These are phyloP conservation scores for Globisporangium mamillatum DNA, from an alignment of 352 stramenopile species.

Conservation along the genomic window DNA sequence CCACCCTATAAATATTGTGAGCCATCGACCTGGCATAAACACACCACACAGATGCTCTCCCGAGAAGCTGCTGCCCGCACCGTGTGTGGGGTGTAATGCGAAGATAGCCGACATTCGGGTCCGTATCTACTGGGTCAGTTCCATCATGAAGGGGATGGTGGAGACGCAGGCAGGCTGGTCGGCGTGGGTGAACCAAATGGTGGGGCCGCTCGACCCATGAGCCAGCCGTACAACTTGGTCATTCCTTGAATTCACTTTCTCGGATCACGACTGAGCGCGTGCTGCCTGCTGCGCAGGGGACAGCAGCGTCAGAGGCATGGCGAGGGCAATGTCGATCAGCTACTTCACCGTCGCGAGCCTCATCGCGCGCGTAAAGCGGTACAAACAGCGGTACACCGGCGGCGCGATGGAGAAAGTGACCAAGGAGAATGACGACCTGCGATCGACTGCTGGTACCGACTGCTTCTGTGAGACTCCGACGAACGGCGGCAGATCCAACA, in stretches of 20 bases:
- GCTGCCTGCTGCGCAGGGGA: background rate
- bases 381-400: background rate
- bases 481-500: slow-evolving; percentile 1
- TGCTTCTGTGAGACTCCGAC: background rate
- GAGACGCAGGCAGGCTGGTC: background rate
- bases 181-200: background rate
- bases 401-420: background rate
- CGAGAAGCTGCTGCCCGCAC: background rate
- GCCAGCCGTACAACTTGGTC: background rate
- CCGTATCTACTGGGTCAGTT: slow-evolving; percentile 3
- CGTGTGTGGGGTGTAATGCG: slow-evolving; percentile 1
- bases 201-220: background rate
- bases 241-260: slow-evolving; percentile 7
- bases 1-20: background rate
- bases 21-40: background rate
- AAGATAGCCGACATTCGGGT: background rate
- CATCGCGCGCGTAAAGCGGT: slow-evolving; percentile 12
- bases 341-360: slow-evolving; percentile 11
- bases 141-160: background rate
- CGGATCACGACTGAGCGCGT: slow-evolving; percentile 2
- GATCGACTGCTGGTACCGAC: slow-evolving; percentile 7
- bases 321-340: slow-evolving; percentile 19
- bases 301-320: background rate
- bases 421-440: slow-evolving; percentile 16
- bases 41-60: slow-evolving; percentile 2